phyloP scores from a whole-genome alignment of 2,329 filamentous ascomycete species.

The Mycocentrospora acerina region DNA sequence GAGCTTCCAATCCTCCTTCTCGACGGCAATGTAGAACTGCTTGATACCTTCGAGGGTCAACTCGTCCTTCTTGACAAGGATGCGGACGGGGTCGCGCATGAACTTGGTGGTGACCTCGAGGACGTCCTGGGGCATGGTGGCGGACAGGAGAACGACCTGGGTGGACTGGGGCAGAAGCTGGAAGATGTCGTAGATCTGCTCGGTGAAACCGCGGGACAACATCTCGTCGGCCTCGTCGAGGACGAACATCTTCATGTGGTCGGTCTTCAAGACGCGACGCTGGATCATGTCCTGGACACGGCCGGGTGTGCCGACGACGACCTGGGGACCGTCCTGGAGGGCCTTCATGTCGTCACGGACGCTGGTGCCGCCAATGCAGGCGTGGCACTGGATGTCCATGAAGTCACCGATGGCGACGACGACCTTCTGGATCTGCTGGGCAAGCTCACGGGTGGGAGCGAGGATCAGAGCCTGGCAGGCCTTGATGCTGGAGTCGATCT shows the following conservation, averaged over 20 bases:
- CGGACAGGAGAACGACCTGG: constrained; percentile 96
- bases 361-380: constrained; percentile 97
- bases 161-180: constrained; percentile 96
- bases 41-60: constrained; percentile 99
- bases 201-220: constrained; percentile 98
- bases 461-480: constrained; percentile 97
- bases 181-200: constrained; percentile 99
- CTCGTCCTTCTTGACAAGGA: constrained; percentile 99
- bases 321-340: constrained; percentile 91
- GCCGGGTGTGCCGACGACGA: constrained; percentile 96
- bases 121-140: constrained; percentile 98
- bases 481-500: constrained; percentile 94
- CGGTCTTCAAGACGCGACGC: constrained; percentile 94
- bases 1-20: constrained; percentile 99
- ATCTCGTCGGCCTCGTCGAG: constrained; percentile 99
- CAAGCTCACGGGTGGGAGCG: constrained; percentile 95
- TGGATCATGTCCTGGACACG: constrained; percentile 99
- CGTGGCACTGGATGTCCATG: constrained; percentile 99
- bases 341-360: constrained; percentile 99
- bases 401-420: constrained; percentile 98
- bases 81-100: constrained; percentile 99
- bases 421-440: constrained; percentile 99
- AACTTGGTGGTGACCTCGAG: constrained; percentile 99
- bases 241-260: constrained; percentile 99
- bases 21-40: constrained; percentile 99